phyloP scores from a whole-genome alignment of 2,329 filamentous ascomycete genomes.

The Aureobasidium sp. region DNA sequence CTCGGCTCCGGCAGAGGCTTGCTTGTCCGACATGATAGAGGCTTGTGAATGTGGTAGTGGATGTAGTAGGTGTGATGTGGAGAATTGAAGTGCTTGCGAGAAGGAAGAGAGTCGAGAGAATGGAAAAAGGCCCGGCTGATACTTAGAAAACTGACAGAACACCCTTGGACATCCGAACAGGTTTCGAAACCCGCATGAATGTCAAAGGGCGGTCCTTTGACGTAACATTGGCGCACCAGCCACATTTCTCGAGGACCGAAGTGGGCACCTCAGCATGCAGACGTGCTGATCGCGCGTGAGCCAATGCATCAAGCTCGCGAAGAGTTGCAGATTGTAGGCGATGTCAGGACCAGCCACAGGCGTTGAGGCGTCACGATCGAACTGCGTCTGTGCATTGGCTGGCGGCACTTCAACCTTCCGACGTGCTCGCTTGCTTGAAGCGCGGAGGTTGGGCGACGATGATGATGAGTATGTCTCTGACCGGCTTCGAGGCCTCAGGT shows the following conservation, averaged over 20 bases:
- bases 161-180: slow-evolving; percentile 4
- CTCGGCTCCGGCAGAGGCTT: slow-evolving; percentile 17
- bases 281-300: slow-evolving; percentile 9
- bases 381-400: neutral
- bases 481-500: neutral
- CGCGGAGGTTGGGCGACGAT: neutral
- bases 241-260: slow-evolving; percentile 11
- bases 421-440: neutral
- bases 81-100: neutral
- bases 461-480: neutral
- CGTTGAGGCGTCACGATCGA: slow-evolving; percentile 8
- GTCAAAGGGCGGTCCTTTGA: slow-evolving; percentile 11
- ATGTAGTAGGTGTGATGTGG: neutral
- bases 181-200: slow-evolving; percentile 10
- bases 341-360: slow-evolving; percentile 1
- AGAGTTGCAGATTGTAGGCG: neutral
- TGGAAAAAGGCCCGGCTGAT: slow-evolving; percentile 4
- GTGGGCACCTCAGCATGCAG: slow-evolving; percentile 7
- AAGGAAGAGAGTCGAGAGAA: neutral
- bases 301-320: neutral
- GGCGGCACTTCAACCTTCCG: neutral
- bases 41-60: slow-evolving; percentile 18
- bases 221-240: slow-evolving; percentile 13
- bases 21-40: slow-evolving; percentile 18
- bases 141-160: slow-evolving; percentile 8